Percentiles rank a stretch among this genome's conserved stretches.
These are phyloP conservation scores for Gloeophyllum trabeum DNA, from an alignment of 768 basidiomycete genomes.

Conservation along the genomic window DNA sequence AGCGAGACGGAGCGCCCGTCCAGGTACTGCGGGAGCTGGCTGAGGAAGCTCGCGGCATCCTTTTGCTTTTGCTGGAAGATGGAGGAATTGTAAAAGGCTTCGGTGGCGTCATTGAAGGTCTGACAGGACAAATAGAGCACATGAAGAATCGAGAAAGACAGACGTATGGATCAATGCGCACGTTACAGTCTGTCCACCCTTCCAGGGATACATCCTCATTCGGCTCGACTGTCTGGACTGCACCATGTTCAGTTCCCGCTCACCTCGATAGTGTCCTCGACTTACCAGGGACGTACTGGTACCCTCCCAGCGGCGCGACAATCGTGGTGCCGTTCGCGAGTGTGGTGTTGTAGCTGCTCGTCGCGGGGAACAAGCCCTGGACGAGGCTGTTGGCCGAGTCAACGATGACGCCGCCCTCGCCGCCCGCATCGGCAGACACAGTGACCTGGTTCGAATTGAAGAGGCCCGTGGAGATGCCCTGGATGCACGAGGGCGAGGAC, in stretches of 20 bases:
- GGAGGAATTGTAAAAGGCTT: slow-evolving; percentile 42
- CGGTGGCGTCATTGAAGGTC: slow-evolving; percentile 30
- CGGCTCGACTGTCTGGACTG: slow-evolving; percentile 56
- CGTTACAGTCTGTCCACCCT: slow-evolving; percentile 52
- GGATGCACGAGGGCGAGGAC: background rate
- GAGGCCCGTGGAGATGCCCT: background rate
- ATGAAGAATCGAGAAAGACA: no score
- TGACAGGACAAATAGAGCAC: no score
- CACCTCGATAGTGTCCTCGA: slow-evolving; percentile 5
- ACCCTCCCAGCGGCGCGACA: slow-evolving; percentile 49
- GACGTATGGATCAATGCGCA: slow-evolving; percentile 20
- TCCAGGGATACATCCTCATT: slow-evolving; percentile 52
- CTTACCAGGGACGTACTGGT: slow-evolving; percentile 40
- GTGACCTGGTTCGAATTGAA: background rate
- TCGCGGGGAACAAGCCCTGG: slow-evolving; percentile 58
- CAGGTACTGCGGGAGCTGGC: slow-evolving; percentile 35
- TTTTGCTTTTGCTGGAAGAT: slow-evolving; percentile 33
- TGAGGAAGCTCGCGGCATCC: slow-evolving; percentile 37
- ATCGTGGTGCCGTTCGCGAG: slow-evolving; percentile 59
- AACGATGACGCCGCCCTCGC: slow-evolving; percentile 55
- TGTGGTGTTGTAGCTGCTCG: slow-evolving; percentile 30
- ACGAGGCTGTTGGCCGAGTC: slow-evolving; percentile 57
- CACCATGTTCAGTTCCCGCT: background rate
- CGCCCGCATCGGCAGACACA: background rate
- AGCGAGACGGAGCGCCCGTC: slow-evolving; percentile 41